Evolutionary conservation across 179 eudicot species (phyloP).

Genomic region (Monotropa hypopitys): DNA sequence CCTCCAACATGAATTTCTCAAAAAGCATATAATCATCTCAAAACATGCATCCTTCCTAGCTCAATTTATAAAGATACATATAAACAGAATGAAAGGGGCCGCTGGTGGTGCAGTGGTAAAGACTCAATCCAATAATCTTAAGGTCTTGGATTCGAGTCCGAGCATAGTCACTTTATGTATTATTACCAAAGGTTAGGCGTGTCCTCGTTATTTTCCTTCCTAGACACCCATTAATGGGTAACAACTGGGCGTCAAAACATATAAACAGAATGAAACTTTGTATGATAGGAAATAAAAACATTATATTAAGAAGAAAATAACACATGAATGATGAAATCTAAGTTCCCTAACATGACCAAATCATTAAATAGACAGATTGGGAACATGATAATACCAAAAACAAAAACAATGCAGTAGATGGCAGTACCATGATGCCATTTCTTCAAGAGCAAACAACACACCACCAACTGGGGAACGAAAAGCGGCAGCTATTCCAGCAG

Average conservation of each 20-base stretch:
- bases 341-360: not conserved
- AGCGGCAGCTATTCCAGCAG: conserved; percentile 94
- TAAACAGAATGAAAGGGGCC: no score
- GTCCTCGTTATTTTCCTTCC: no score
- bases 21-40: not conserved
- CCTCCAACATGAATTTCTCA: not conserved
- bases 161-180: no score
- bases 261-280: not conserved
- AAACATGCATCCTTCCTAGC: not conserved
- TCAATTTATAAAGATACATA: not conserved
- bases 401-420: not conserved
- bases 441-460: conserved; percentile 84
- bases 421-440: conserved; percentile 88
- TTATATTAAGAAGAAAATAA: not conserved
- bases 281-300: not conserved
- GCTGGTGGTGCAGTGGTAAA: no score
- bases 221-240: no score
- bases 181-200: no score
- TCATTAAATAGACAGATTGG: not conserved
- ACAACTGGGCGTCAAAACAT: no score
- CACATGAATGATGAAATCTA: not conserved
- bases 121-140: no score
- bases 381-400: not conserved
- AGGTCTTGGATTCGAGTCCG: no score
- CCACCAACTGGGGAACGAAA: conserved; percentile 99